Base-by-base conservation (phyloP, 2,329 filamentous ascomycete species). In the Tricladium varicosporioides region DNA sequence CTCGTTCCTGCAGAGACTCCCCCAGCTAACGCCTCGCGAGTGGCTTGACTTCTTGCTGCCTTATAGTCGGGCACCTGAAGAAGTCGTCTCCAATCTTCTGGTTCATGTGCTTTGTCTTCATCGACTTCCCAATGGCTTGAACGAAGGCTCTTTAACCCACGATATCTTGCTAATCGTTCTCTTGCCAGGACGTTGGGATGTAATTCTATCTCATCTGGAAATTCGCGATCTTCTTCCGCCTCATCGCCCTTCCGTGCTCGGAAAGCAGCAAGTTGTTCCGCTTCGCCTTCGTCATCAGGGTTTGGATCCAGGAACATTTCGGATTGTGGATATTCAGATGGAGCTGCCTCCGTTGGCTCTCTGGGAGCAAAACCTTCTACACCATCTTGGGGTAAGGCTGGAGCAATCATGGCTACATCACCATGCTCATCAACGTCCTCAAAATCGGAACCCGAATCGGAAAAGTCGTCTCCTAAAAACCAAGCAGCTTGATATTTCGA, bases 151-250 rank as follows among this genome's bases (percentile, higher is more conserved):
- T 97, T 99, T 63, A 99, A 75, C 44, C 94, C 94, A 69, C 94
- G 82, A 74, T 97, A 99, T 58, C 90, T 84, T 8, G 88, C 84
- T 53, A 99, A 77, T 46, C 94, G 83, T 74, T 99, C 94, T 51
- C 91, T 80, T 0, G 94, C 94, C 46, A 91, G 80, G 2, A 95
- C 91, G 53, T 93, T 83, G 0, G 95, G 94, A 63, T 90, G 91
- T 53, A 99, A 78, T 73, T 99, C 95, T 57, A 99, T 94, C 73
- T 99, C 94, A 64, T 99, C 94, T 0, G 94, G 94, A 73, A 97
- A 99, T 72, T 97, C 93, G 54, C 89, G 83, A 72, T 99, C 94
- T 13, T 97, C 92, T 50, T 92, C 84, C 3, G 86, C 91, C 65
- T 97, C 93, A 19, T 86, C 85, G 51, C 86, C 85, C 68, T 92